These are phyloP conservation scores for Albophoma yamanashiensis DNA, from an alignment of 2,329 filamentous ascomycete genomes.

Conservation along the genomic window DNA sequence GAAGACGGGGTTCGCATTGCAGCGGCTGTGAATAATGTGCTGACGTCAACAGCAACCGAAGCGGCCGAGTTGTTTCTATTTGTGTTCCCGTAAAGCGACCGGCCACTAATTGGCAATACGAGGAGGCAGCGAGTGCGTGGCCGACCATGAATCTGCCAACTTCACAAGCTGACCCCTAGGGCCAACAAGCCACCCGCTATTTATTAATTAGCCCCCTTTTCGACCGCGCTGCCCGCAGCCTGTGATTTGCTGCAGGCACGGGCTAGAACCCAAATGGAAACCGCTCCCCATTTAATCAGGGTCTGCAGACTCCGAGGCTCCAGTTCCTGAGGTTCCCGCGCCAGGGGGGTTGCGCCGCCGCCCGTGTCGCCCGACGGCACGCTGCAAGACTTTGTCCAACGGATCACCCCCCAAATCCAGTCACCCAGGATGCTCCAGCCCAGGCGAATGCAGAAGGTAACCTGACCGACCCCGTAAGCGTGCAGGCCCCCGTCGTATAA, in stretches of 20 bases:
- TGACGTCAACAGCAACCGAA: background rate
- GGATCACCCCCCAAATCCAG: background rate
- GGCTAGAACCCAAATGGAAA: background rate
- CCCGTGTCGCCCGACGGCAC: background rate
- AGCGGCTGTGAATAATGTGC: background rate
- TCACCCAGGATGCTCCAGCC: too few species aligned
- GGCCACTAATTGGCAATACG: background rate
- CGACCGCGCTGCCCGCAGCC: background rate
- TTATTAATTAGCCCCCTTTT: background rate
- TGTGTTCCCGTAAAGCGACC: background rate
- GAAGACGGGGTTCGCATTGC: background rate
- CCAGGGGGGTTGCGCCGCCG: background rate
- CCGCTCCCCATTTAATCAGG: background rate
- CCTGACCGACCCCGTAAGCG: background rate
- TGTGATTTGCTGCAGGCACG: background rate
- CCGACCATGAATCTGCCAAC: too few species aligned
- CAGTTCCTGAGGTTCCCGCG: background rate
- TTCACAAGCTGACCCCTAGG: background rate
- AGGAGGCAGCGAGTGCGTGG: background rate
- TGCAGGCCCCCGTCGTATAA: background rate
- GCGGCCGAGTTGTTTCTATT: background rate
- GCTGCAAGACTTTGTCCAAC: background rate
- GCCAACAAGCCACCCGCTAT: background rate
- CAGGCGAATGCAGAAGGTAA: background rate
- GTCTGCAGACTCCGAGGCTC: background rate